Conservation (phyloP, 164 flowering plant genomes). For the Cinnamomum chago region DNA sequence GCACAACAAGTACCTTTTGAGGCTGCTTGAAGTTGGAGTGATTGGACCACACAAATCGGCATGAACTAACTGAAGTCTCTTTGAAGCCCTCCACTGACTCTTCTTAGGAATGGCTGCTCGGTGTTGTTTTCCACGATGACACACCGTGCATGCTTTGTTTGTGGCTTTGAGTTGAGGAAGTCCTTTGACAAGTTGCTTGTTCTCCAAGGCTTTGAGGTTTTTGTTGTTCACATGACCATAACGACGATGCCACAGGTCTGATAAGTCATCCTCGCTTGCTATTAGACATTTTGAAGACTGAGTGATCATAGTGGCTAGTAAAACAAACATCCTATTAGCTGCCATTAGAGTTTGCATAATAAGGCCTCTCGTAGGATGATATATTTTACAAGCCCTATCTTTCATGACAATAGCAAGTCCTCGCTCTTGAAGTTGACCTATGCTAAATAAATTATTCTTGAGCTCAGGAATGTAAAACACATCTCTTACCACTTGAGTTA, state of each 20-base stretch:
- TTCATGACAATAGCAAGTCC: background rate
- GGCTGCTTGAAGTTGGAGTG: background rate
- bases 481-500: background rate
- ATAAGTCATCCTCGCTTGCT: background rate
- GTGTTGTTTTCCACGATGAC: background rate
- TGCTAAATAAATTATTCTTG: no score
- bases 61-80: background rate
- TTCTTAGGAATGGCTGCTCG: background rate
- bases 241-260: background rate
- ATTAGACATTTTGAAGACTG: no score
- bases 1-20: background rate
- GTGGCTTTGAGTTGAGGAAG: background rate
- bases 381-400: background rate
- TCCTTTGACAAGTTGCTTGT: background rate
- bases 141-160: background rate
- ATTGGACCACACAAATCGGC: slow-evolving; percentile 1
- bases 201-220: background rate
- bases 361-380: background rate
- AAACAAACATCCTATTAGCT: background rate
- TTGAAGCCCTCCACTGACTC: background rate
- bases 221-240: background rate
- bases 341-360: background rate
- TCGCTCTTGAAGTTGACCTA: background rate
- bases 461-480: slow-evolving; percentile 7
- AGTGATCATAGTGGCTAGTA: no score